Conservation (phyloP, 441 rosid species). For the Metrosideros polymorpha region DNA sequence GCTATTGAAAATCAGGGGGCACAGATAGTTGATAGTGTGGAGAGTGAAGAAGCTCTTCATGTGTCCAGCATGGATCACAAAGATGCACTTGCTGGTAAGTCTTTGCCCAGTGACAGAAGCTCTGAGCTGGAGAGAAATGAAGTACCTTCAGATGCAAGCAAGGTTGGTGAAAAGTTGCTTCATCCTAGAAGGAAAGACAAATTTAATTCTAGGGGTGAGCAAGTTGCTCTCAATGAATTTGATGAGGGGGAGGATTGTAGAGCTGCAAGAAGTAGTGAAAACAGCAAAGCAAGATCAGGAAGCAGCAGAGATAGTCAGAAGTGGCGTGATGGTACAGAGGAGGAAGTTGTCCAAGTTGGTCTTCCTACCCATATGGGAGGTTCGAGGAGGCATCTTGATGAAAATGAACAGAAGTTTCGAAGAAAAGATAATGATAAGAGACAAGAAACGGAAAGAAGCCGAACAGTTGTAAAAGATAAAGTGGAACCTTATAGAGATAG, state of each 20-base stretch:
- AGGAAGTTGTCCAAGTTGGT: slow-evolving; percentile 68
- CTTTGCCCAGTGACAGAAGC: slow-evolving; percentile 26
- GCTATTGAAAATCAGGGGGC: slow-evolving; percentile 32
- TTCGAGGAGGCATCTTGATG: slow-evolving; percentile 40
- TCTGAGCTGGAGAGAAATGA: slow-evolving; percentile 43
- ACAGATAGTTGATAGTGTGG: slow-evolving; percentile 56
- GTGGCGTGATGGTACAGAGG: slow-evolving; percentile 58
- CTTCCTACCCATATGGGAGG: slow-evolving; percentile 30
- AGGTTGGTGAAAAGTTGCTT: slow-evolving; percentile 14
- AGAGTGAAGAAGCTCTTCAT: slow-evolving; percentile 39
- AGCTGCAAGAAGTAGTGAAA: slow-evolving; percentile 89
- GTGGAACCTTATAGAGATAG: slow-evolving; percentile 51
- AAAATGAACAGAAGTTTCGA: slow-evolving; percentile 35
- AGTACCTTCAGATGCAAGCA: slow-evolving; percentile 8
- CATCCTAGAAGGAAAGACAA: slow-evolving; percentile 25
- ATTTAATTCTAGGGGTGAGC: slow-evolving; percentile 30
- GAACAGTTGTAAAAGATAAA: slow-evolving; percentile 32
- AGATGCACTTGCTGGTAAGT: slow-evolving; percentile 32
- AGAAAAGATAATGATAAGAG: slow-evolving; percentile 58
- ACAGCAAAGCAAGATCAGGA: slow-evolving; percentile 82
- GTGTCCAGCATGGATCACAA: slow-evolving; percentile 46
- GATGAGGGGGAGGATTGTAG: slow-evolving; percentile 65
- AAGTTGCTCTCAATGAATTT: slow-evolving; percentile 30
- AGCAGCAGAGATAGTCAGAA: slow-evolving; percentile 75
- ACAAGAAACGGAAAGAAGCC: slow-evolving; percentile 53